phyloP scores from a whole-genome alignment of 129 eudicot species.

The Ambrosia trifida region DNA sequence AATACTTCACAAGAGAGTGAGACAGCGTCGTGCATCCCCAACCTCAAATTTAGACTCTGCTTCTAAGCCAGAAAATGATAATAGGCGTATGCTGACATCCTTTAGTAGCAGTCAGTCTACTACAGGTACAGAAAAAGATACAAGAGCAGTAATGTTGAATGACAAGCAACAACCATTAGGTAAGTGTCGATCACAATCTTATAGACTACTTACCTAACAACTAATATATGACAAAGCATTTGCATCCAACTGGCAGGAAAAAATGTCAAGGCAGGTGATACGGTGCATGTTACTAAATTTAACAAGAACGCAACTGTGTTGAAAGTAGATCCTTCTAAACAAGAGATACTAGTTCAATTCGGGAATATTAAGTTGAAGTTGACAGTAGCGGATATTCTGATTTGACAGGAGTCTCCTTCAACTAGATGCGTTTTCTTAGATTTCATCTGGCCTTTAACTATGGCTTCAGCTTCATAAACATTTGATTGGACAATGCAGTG shows the following conservation, averaged over 20 bases:
- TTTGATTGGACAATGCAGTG: not conserved
- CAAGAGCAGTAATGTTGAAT: slow-evolving; percentile 5
- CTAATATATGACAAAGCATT: not conserved
- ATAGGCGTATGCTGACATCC: slow-evolving; percentile 9
- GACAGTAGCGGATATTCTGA: slow-evolving; percentile 49
- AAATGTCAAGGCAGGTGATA: slow-evolving; percentile 71
- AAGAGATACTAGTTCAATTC: slow-evolving; percentile 69
- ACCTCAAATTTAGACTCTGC: slow-evolving; percentile 18
- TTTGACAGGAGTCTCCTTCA: slow-evolving; percentile 34
- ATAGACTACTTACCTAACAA: not conserved
- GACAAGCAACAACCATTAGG: slow-evolving; percentile 42
- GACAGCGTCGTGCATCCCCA: slow-evolving; percentile 52
- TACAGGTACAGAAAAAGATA: slow-evolving; percentile 25
- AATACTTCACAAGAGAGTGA: slow-evolving; percentile 59
- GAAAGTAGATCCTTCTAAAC: slow-evolving; percentile 65
- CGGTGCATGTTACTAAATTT: slow-evolving; percentile 68
- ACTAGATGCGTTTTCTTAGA: not conserved
- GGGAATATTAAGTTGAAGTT: slow-evolving; percentile 74
- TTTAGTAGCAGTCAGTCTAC: slow-evolving; percentile 24
- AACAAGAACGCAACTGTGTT: slow-evolving; percentile 63
- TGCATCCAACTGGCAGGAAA: slow-evolving; percentile 38
- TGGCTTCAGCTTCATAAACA: not conserved
- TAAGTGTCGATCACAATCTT: slow-evolving; percentile 28
- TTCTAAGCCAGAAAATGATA: slow-evolving; percentile 29
- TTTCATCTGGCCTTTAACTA: too few species aligned